Base-by-base conservation (phyloP, 495 filamentous ascomycete genomes). In the Trichoderma reesei region DNA sequence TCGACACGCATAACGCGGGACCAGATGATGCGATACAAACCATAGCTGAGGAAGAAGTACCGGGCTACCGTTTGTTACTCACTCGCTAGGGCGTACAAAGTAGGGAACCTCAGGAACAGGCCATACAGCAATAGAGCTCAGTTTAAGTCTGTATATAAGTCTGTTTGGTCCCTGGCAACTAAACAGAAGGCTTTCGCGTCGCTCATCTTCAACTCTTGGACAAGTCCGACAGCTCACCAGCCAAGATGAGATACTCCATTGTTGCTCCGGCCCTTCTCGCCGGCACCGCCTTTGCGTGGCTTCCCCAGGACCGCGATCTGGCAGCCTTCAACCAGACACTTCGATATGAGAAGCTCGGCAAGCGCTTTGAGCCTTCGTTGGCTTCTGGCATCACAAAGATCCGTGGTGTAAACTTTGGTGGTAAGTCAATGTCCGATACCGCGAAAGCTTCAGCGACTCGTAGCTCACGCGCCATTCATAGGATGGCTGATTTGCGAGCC, bases 401-500 rank as follows among this genome's bases (percentile, higher is more conserved):
- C 60, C 67, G 68, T 37, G 68, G 68, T 38, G 68, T 70, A 63
- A 70, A 68, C 67, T 70, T 70, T 54, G 68, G 68, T 33, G 48
- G 67, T 69, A 67, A 41, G 51, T 16, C 9, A 13, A 13, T 13
- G 11, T 34, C 4, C n/a, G 14, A 48, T 18, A 42, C 41, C 18
- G n/a, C 18, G 64, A 9, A 33, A 33, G 37, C 38, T 26, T 26
- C 16, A 44, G 34, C 16, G 26, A 26, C 26, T 26, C 26, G 26
- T 26, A 26, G 26, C 38, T 60, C 61, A 18, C 11, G n/a, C 26
- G 26, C 26, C 16, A 36, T 20, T 42, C 42, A 26, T 46, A 69
- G 68, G 65, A 31, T 70, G 68, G 68, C 66, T 86, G 63, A 72
- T 84, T 41, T 74, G 83, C 44, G 83, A 85, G 69, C 80, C 82